phyloP scores from a whole-genome alignment of 805 yeast species.

The Pichia phayaonensis region DNA sequence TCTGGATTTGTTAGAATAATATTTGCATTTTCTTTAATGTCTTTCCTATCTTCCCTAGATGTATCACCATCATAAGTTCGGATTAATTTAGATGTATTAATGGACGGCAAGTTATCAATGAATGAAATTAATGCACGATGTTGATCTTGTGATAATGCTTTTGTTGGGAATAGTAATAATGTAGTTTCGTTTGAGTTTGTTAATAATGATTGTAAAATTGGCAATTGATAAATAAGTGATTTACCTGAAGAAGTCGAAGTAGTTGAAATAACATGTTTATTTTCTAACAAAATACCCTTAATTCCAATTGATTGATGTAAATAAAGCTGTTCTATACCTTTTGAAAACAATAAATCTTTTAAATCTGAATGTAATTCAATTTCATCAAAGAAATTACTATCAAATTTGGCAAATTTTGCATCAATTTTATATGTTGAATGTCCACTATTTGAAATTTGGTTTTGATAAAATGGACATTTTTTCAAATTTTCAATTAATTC shows the following conservation, averaged over 20 bases:
- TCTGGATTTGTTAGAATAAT: slow-evolving; percentile 95
- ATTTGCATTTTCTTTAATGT: slow-evolving; percentile 55
- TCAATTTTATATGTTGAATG: slow-evolving; percentile 38
- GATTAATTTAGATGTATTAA: slow-evolving; percentile 5
- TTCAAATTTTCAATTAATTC: slow-evolving; percentile 44
- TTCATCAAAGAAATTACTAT: slow-evolving; percentile 3
- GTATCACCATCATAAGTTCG: slow-evolving; percentile 92
- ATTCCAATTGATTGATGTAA: slow-evolving; percentile 80
- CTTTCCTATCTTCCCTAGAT: slow-evolving; percentile 42
- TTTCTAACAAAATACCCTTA: slow-evolving; percentile 39
- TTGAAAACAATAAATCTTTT: slow-evolving; percentile 27
- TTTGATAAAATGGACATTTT: slow-evolving; percentile 42
- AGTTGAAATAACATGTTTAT: slow-evolving; percentile 74
- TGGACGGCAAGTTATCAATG: slow-evolving; percentile 6
- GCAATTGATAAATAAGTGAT: slow-evolving; percentile 84
- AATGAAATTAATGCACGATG: slow-evolving; percentile 58
- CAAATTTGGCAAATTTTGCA: slow-evolving; percentile 38
- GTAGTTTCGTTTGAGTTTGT: slow-evolving; percentile 48
- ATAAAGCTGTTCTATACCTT: slow-evolving; percentile 50
- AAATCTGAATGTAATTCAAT: slow-evolving; percentile 49
- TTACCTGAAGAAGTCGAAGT: slow-evolving; percentile 97
- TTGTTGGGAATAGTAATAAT: slow-evolving; percentile 89
- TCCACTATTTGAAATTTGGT: slow-evolving; percentile 48
- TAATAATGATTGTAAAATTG: slow-evolving; percentile 52
- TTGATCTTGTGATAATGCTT: slow-evolving; percentile 97